Percentiles rank a stretch among this genome's conserved stretches.
Evolutionary conservation across 371 early-diverging fungal species (phyloP).

Genomic region (Mortierella sp.): DNA sequence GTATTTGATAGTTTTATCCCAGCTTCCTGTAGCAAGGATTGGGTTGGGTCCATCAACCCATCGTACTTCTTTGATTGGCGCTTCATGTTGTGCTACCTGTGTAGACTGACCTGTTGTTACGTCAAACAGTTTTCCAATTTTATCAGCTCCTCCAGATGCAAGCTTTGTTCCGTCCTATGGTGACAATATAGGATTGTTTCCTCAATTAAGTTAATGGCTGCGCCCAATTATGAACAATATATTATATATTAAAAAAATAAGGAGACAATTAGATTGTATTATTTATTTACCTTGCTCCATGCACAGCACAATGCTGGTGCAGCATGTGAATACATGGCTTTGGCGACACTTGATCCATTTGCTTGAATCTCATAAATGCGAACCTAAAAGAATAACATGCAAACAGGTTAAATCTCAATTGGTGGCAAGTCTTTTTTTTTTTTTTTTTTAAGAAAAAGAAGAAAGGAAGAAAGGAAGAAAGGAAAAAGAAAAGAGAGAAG

Average conservation of each 20-base stretch:
- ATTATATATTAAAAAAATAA: neutral
- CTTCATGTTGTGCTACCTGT: constrained; percentile 80
- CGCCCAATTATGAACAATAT: neutral
- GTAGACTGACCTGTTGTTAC: constrained; percentile 68
- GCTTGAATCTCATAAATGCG: constrained; percentile 90
- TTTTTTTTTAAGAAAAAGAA: neutral
- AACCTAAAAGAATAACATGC: constrained; percentile 69
- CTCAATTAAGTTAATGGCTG: constrained; percentile 1
- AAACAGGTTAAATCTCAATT: neutral
- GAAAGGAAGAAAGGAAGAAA: neutral
- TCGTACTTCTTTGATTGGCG: constrained; percentile 72
- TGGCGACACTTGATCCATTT: constrained; percentile 75
- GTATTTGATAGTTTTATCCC: constrained; percentile 92
- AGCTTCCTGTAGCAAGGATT: constrained; percentile 86
- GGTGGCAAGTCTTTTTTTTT: neutral
- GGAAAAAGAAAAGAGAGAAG: neutral
- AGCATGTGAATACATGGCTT: constrained; percentile 85
- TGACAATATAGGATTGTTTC: neutral
- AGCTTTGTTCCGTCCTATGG: constrained; percentile 85
- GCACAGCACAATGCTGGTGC: constrained; percentile 86
- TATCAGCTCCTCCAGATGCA: constrained; percentile 85
- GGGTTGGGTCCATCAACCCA: constrained; percentile 71
- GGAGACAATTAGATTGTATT: neutral
- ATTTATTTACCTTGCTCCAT: constrained; percentile 93
- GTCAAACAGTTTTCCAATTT: constrained; percentile 77